These are phyloP conservation scores for Malassezia arunalokei DNA, from an alignment of 1,284 basidiomycete genomes.

Conservation along the genomic window DNA sequence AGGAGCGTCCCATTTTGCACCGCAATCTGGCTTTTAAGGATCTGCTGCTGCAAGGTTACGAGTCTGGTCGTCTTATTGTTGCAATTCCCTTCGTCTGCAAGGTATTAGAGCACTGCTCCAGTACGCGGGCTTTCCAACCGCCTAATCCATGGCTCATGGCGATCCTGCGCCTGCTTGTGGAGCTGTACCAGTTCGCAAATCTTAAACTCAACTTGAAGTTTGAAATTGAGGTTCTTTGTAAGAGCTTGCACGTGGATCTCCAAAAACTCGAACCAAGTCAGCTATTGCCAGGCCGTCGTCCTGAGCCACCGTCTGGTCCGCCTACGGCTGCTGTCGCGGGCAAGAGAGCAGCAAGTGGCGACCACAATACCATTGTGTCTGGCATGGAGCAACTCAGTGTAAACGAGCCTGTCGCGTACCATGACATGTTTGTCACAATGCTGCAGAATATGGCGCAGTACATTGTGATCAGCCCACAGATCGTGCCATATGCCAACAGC, in stretches of 20 bases:
- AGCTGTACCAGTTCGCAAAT: conserved; percentile 92
- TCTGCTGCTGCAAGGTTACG: conserved; percentile 84
- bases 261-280: conserved; percentile 73
- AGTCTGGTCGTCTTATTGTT: conserved; percentile 77
- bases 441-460: conserved; percentile 61
- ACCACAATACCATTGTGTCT: conserved; percentile 15
- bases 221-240: conserved; percentile 95
- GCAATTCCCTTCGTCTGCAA: conserved; percentile 99
- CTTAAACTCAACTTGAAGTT: conserved; percentile 95
- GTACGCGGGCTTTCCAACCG: conserved; percentile 80
- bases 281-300: conserved; percentile 57
- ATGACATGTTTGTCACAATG: conserved; percentile 56
- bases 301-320: conserved; percentile 45
- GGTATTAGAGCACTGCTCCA: conserved; percentile 76
- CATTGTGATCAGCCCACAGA: conserved; percentile 62
- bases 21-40: conserved; percentile 94
- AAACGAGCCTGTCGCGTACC: conserved; percentile 22
- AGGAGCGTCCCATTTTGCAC: conserved; percentile 81
- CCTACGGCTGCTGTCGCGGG: conserved; percentile 22
- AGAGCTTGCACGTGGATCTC: conserved; percentile 74
- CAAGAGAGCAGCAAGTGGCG: conserved; percentile 20
- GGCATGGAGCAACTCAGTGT: conserved; percentile 33
- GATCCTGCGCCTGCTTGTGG: conserved; percentile 76
- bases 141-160: conserved; percentile 99
- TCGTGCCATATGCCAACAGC: conserved; percentile 59